Percentiles rank a stretch among this genome's conserved stretches.
Evolutionary conservation across 345 rosid genomes (phyloP).

Genomic region (Capsella bursapastoris): DNA sequence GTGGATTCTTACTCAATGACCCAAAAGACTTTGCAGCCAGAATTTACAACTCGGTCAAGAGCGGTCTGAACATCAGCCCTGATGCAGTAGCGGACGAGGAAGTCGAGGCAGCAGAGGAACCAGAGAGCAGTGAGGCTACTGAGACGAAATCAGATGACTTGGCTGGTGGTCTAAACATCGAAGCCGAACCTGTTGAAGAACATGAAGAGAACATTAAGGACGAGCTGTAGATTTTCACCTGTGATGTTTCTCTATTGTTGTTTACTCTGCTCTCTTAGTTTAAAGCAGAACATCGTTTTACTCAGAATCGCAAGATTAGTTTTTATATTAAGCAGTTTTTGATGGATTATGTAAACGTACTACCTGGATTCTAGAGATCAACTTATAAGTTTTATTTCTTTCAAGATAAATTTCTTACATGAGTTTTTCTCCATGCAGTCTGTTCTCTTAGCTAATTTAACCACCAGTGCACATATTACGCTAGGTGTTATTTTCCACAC

Average conservation of each 20-base stretch:
- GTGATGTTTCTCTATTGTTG: neutral
- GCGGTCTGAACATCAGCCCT: constrained; percentile 71
- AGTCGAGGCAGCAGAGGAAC: constrained; percentile 66
- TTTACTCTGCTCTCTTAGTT: constrained; percentile 27
- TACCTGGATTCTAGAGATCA: constrained; percentile 26
- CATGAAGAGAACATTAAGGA: constrained; percentile 37
- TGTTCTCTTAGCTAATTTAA: neutral
- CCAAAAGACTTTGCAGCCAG: constrained; percentile 90
- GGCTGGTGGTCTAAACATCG: constrained; percentile 34
- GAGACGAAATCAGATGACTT: constrained; percentile 46
- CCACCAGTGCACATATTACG: constrained; percentile 7
- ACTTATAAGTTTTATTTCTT: neutral
- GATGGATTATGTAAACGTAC: constrained; percentile 33
- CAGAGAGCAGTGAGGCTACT: constrained; percentile 41
- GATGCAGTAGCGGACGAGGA: constrained; percentile 86
- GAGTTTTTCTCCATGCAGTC: neutral
- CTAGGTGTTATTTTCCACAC: constrained; percentile 17
- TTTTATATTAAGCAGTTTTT: constrained; percentile 11
- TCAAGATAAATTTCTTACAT: neutral
- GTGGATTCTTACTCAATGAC: constrained; percentile 76
- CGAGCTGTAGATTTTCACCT: constrained; percentile 43
- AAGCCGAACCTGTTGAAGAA: constrained; percentile 46
- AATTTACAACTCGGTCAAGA: constrained; percentile 76
- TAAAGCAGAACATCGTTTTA: constrained; percentile 22
- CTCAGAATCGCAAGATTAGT: constrained; percentile 32